phyloP scores from a whole-genome alignment of 805 yeast species.

The Danielozyma ontarioensis region DNA sequence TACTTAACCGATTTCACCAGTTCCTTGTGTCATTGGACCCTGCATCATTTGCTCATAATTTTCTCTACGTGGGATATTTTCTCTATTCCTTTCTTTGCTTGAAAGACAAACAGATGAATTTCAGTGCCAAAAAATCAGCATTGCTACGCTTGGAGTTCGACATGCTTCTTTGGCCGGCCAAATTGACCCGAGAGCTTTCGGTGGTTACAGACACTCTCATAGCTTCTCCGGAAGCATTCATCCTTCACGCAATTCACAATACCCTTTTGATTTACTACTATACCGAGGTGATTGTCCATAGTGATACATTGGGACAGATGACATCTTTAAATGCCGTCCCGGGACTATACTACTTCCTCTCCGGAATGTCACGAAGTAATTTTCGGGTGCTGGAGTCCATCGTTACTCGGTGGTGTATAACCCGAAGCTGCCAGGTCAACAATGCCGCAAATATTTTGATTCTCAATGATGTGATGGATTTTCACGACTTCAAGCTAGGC shows the following conservation, averaged over 20 bases:
- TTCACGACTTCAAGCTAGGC: conserved; percentile 12
- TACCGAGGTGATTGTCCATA: conserved; percentile 7
- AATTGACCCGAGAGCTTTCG: conserved; percentile 12
- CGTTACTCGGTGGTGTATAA: conserved; percentile 12
- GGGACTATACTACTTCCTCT: conserved; percentile 16
- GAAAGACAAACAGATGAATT: conserved; percentile 1
- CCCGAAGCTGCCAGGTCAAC: conserved; percentile 11
- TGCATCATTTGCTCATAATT: conserved; percentile 11
- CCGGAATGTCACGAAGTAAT: conserved; percentile 17
- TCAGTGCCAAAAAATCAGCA: conserved; percentile 5
- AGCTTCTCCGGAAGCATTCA: conserved; percentile 15
- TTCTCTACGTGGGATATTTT: conserved; percentile 9
- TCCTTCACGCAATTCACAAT: conserved; percentile 15
- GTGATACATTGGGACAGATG: conserved; percentile 8
- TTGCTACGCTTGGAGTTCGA: conserved; percentile 15
- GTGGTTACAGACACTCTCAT: conserved; percentile 14
- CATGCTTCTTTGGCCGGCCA: conserved; percentile 18
- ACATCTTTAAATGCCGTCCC: conserved; percentile 15
- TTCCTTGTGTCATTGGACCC: conserved; percentile 2
- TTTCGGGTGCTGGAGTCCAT: conserved; percentile 11
- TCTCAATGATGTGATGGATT: conserved; percentile 15
- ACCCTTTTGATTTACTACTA: conserved; percentile 13
- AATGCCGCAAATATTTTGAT: conserved; percentile 11
- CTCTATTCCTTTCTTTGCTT: conserved; percentile 12
- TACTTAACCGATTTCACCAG: neutral